These are phyloP conservation scores for Scytalidium lignicola DNA, from an alignment of 2,329 filamentous ascomycete genomes.

Conservation along the genomic window DNA sequence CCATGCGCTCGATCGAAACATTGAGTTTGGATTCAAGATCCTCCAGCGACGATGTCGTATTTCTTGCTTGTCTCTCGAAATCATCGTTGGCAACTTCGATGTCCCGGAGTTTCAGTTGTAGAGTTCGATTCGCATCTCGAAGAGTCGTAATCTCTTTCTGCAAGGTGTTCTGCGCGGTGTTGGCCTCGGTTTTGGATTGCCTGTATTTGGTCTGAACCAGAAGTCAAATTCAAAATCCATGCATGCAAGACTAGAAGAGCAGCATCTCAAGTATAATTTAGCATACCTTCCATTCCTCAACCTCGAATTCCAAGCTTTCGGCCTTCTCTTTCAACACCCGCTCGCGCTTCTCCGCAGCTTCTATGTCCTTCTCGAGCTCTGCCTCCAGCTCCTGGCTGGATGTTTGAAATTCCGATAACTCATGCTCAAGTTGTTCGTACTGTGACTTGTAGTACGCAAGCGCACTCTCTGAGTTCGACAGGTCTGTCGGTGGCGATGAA, in stretches of 20 bases:
- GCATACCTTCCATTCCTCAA: constrained; percentile 95
- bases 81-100: constrained; percentile 98
- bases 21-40: constrained; percentile 98
- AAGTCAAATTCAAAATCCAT: constrained; percentile 16
- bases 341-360: constrained; percentile 91
- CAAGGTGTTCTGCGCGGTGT: constrained; percentile 73
- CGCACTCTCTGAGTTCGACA: constrained; percentile 62
- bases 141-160: constrained; percentile 95
- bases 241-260: constrained; percentile 1
- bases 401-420: constrained; percentile 88
- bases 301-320: constrained; percentile 78
- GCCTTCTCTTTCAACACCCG: constrained; percentile 80
- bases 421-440: constrained; percentile 86
- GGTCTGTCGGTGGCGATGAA: constrained; percentile 55
- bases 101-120: constrained; percentile 82
- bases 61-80: constrained; percentile 91
- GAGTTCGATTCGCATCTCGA: constrained; percentile 74
- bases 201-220: constrained; percentile 81
- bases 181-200: constrained; percentile 85
- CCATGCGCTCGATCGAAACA: constrained; percentile 81
- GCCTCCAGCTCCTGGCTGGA: constrained; percentile 92
- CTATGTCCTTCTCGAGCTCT: constrained; percentile 93
- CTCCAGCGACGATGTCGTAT: constrained; percentile 92
- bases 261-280: constrained; percentile 2
- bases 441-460: constrained; percentile 93